A percentile compares a stretch with the other conserved stretches of the same genome.
Evolutionary conservation across 306 rosid genomes (phyloP).

Genomic region (Quercus bicolor): DNA sequence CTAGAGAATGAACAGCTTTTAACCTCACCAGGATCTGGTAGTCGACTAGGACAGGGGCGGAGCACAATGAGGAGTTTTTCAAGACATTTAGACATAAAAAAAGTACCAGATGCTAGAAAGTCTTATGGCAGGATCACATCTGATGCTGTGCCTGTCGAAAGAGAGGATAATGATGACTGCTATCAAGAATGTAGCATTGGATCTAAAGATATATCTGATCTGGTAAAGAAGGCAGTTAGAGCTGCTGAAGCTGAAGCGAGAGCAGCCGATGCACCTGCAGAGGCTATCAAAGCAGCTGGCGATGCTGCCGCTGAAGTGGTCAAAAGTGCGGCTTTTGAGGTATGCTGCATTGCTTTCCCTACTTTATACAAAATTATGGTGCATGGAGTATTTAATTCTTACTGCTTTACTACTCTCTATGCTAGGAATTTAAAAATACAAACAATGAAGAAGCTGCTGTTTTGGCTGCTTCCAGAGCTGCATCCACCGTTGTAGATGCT

Average conservation of each 20-base stretch:
- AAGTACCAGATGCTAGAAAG: constrained; percentile 56
- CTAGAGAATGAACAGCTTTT: constrained; percentile 61
- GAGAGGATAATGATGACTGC: constrained; percentile 81
- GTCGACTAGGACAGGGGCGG: constrained; percentile 58
- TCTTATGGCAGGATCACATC: constrained; percentile 31
- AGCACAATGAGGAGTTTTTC: constrained; percentile 41
- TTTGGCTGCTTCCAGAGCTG: constrained; percentile 88
- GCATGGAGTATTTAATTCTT: constrained; percentile 4
- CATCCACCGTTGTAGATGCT: constrained; percentile 90
- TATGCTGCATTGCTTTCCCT: constrained; percentile 11
- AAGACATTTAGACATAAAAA: constrained; percentile 55
- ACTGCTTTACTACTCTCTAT: constrained; percentile 16
- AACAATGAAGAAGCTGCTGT: constrained; percentile 76
- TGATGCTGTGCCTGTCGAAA: constrained; percentile 49
- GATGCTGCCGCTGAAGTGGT: constrained; percentile 97
- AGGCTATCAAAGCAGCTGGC: constrained; percentile 92
- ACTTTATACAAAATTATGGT: background rate
- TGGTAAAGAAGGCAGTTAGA: constrained; percentile 78
- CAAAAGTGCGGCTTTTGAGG: constrained; percentile 93
- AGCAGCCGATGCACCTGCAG: constrained; percentile 88
- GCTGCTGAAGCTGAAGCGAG: constrained; percentile 96
- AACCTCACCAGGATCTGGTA: constrained; percentile 76
- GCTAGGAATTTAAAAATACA: constrained; percentile 66
- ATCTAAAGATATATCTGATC: constrained; percentile 64
- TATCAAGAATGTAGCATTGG: constrained; percentile 80